These are phyloP conservation scores for Xylariaceae sp. DNA, from an alignment of 2,329 filamentous ascomycete species.

Conservation along the genomic window DNA sequence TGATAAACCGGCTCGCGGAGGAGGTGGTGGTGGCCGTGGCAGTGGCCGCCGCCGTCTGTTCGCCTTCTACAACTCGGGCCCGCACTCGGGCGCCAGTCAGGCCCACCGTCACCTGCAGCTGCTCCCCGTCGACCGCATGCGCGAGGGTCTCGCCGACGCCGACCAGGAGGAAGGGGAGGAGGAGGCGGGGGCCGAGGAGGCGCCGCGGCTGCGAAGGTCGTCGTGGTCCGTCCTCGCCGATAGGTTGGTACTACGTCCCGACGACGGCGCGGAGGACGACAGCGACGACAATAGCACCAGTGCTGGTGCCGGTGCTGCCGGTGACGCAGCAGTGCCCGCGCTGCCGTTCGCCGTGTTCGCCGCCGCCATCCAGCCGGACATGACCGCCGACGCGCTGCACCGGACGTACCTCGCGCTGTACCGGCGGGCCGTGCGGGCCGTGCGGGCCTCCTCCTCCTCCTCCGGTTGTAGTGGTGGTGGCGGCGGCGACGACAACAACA, in stretches of 20 bases:
- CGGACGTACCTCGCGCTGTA: constrained; percentile 42
- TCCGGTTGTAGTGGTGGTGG: no score
- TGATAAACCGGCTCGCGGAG: constrained; percentile 6
- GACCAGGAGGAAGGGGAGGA: constrained; percentile 9
- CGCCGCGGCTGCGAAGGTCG: no score
- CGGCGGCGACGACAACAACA: no score
- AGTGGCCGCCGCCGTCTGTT: constrained; percentile 39
- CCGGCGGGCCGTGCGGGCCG: constrained; percentile 28
- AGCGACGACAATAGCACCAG: no score
- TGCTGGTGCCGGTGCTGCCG: no score
- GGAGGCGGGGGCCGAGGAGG: background rate
- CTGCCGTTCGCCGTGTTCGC: constrained; percentile 40
- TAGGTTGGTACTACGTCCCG: no score
- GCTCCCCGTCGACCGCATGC: constrained; percentile 59
- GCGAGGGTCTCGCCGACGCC: constrained; percentile 35
- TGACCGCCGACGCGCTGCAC: constrained; percentile 30
- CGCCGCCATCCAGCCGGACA: constrained; percentile 27
- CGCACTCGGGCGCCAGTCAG: constrained; percentile 62
- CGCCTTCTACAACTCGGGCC: constrained; percentile 64
- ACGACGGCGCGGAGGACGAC: no score
- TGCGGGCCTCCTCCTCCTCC: no score
- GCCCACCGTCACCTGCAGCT: constrained; percentile 66
- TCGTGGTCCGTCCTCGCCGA: no score
- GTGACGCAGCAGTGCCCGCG: constrained; percentile 3
- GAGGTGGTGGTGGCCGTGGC: background rate